These are phyloP conservation scores for Coelastrella sp. DNA, from an alignment of 139 green algal species.

Conservation along the genomic window DNA sequence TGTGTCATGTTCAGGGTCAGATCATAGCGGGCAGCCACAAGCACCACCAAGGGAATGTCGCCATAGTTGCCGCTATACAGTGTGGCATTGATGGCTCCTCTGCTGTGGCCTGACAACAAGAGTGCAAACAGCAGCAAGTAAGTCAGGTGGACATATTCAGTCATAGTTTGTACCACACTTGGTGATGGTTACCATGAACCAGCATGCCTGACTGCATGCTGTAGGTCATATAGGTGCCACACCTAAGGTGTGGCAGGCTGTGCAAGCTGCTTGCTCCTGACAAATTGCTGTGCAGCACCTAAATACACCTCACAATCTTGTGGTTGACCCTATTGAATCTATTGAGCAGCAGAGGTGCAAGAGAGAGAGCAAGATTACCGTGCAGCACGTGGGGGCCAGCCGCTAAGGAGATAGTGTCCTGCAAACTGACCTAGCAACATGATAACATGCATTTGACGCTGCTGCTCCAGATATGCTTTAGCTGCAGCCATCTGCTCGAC, in stretches of 20 bases:
- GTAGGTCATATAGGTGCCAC: too few species aligned
- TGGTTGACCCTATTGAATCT: too few species aligned
- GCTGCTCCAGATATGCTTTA: conserved; percentile 3
- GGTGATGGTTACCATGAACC: too few species aligned
- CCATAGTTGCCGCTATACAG: neutral
- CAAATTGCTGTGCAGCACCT: too few species aligned
- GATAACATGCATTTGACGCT: conserved; percentile 20
- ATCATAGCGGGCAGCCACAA: neutral
- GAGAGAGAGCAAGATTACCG: too few species aligned
- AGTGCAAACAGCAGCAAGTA: neutral
- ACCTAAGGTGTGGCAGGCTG: too few species aligned
- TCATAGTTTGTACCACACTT: too few species aligned
- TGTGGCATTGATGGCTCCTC: conserved; percentile 24
- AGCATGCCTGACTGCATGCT: too few species aligned
- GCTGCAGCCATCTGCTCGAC: conserved; percentile 40
- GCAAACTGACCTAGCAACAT: conserved; percentile 23
- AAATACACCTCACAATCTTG: neutral
- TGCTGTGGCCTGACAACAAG: conserved; percentile 11
- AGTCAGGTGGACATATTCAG: too few species aligned
- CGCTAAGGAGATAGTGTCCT: neutral
- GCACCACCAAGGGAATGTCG: conserved; percentile 3
- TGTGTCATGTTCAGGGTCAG: conserved; percentile 28
- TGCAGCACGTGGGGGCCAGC: neutral
- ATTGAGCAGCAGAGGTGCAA: too few species aligned
- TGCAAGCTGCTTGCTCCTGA: too few species aligned